Conservation (phyloP, 1,284 basidiomycete species). For the Cutaneotrichosporon cutaneum region DNA sequence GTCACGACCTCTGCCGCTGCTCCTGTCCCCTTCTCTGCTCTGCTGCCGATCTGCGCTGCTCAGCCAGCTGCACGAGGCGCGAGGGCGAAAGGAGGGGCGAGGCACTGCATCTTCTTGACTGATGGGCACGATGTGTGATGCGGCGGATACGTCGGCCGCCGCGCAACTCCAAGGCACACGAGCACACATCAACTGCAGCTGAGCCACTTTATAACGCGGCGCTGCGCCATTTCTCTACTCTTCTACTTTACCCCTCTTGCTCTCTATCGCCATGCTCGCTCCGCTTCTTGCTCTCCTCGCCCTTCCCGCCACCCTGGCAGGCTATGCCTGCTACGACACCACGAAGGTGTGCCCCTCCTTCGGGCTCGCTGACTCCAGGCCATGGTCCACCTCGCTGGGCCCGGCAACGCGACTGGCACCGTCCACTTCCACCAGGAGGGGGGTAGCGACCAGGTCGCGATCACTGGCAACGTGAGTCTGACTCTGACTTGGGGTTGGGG, state of each 20-base stretch:
- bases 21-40: too few species aligned
- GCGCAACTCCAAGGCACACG: too few species aligned
- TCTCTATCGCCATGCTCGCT: background rate
- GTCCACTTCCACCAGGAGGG: slow-evolving; percentile 17
- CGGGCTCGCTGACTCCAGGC: slow-evolving; percentile 7
- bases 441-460: slow-evolving; percentile 6
- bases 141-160: too few species aligned
- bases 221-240: background rate
- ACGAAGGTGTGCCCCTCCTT: background rate
- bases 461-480: slow-evolving; percentile 20
- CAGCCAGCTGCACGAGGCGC: too few species aligned
- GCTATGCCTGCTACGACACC: slow-evolving; percentile 7
- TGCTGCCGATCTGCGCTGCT: too few species aligned
- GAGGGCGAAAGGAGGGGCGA: too few species aligned
- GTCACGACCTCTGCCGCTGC: too few species aligned
- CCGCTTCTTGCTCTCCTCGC: slow-evolving; percentile 6
- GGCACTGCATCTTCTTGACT: too few species aligned
- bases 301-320: background rate
- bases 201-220: too few species aligned
- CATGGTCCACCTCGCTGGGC: slow-evolving; percentile 14
- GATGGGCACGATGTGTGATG: too few species aligned
- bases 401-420: slow-evolving; percentile 12
- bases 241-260: background rate
- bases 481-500: too few species aligned
- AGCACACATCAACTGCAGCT: too few species aligned